Base-by-base conservation (phyloP, 176 grass and related monocot species). In the Musa troglodytarum region DNA sequence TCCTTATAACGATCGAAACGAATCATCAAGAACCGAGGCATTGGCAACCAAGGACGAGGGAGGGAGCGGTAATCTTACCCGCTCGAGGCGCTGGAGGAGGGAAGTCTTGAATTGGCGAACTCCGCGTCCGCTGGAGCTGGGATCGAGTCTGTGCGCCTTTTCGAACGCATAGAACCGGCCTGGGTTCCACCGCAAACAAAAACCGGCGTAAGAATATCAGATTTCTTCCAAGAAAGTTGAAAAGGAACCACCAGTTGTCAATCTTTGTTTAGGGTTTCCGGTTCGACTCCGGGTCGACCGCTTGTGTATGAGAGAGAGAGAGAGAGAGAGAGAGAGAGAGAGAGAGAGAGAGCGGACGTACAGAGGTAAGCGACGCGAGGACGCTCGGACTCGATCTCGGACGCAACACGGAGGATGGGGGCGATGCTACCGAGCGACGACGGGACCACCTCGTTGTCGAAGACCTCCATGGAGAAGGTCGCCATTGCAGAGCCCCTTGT, bases 131-230 rank as follows among this genome's bases (percentile, higher is more conserved):
- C 78, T 79, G 1, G 94, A 98, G 82, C 78, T 93, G 10, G 92
- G 94, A 78, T 93, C 94, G 17, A 98, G 69, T 75, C 88, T 72
- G 61, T 98, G 94, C 11, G 90, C 90, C 84, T 98, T 98, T 78
- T 98, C 94, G 10, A 98, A 98, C 1, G 90, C 90, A 75, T 98
- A 93, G 65, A 98, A 98, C 28, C 90, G 90, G 85, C 90, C 94
- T 97, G 29, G 17, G n/a, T 43, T 25, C 15, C 65, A 54, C 56
- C 15, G 9, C 25, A 9, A 71, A 51, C 10, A 49, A 17, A 8
- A 43, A 70, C 1, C 28, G 64, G 5, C 8, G 9, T 12, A 50
- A 79, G 20, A 50, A 5, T 43, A 52, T 52, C 24, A 25, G 11
- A 51, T 52, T 14, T 52, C 10, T 78, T 77, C 49, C 2, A 29